These are phyloP conservation scores for Paramecium pentaurelia DNA, from an alignment of 73 alveolate genomes.

Conservation along the genomic window DNA sequence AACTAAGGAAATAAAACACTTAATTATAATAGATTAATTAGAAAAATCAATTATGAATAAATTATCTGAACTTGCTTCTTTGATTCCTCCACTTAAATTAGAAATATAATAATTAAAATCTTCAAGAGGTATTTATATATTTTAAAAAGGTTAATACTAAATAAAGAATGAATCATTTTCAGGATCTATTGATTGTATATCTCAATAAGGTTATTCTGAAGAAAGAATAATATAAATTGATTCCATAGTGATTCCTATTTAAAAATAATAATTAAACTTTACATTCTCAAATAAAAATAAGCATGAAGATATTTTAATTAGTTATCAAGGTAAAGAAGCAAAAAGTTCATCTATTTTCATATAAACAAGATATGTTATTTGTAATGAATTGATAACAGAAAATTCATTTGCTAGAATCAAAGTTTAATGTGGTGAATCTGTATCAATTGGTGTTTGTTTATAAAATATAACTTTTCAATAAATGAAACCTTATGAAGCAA, in stretches of 20 bases:
- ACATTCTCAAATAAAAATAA: background rate
- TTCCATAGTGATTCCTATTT: background rate
- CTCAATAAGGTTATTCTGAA: background rate
- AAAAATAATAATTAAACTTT: background rate
- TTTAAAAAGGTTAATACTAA: background rate
- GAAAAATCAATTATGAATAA: background rate
- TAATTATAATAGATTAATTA: background rate
- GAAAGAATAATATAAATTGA: too few relatives aligned
- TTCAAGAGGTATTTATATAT: background rate
- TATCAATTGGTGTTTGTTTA: background rate
- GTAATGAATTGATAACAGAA: background rate
- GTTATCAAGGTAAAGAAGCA: background rate
- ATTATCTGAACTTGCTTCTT: background rate
- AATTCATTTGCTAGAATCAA: background rate
- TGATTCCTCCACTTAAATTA: background rate
- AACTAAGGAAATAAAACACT: background rate
- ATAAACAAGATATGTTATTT: background rate
- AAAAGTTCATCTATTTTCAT: background rate
- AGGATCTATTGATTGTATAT: background rate
- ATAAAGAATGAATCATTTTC: background rate
- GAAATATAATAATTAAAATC: background rate
- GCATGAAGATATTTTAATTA: background rate
- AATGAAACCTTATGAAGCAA: background rate
- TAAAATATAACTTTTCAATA: background rate
- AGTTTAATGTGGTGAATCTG: background rate